Conservation (phyloP, 2,329 filamentous ascomycete species). For the Diplodia intermedia region DNA sequence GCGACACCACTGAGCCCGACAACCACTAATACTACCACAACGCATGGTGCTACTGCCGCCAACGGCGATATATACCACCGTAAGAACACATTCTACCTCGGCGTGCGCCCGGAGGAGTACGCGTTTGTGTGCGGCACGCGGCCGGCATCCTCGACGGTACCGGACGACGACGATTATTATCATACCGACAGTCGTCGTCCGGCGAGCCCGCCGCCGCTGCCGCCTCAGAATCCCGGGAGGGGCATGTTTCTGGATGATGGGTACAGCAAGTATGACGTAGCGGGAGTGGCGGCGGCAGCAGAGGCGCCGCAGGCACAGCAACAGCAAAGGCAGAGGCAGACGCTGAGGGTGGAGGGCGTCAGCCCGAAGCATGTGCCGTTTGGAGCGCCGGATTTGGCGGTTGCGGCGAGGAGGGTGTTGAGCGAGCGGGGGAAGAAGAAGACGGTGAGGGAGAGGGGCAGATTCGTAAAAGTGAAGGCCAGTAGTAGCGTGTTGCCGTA, state of each 20-base stretch:
- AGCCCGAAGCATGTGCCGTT: conserved; percentile 13
- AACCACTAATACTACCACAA: background rate
- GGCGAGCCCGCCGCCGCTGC: background rate
- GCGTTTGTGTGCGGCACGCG: conserved; percentile 15
- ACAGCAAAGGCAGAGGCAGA: background rate
- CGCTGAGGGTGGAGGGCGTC: background rate
- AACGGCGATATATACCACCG: background rate
- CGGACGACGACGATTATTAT: background rate
- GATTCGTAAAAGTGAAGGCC: background rate
- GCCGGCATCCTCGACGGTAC: background rate
- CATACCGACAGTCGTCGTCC: background rate
- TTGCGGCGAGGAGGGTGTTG: conserved; percentile 21
- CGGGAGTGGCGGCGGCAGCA: no score
- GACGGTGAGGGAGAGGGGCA: background rate
- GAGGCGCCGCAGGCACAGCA: background rate
- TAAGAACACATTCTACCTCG: conserved; percentile 11
- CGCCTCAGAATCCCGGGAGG: background rate
- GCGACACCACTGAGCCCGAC: background rate
- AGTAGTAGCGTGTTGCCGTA: background rate
- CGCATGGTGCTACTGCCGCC: background rate
- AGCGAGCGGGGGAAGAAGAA: background rate
- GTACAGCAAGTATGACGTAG: background rate
- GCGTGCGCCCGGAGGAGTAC: conserved; percentile 25
- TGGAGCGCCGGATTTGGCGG: conserved; percentile 13
- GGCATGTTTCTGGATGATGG: background rate